Percentiles rank a stretch among this genome's conserved stretches.
Conservation (phyloP, 345 rosid genomes). For the Citrus cavaleriei region DNA sequence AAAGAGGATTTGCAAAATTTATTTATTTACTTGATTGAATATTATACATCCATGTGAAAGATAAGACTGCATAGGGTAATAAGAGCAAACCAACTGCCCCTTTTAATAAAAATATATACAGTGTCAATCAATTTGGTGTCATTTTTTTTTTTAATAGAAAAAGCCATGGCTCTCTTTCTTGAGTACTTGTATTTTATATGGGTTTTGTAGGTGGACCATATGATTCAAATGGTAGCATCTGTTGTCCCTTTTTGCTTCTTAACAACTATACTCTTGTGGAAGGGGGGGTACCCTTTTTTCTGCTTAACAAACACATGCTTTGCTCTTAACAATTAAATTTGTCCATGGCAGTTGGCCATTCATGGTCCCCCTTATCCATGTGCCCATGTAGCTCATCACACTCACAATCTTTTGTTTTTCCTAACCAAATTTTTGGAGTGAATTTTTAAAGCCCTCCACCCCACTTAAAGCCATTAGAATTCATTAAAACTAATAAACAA, state of each 20-base stretch:
- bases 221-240: slow-evolving; percentile 3
- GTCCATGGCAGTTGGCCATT: slow-evolving; percentile 5
- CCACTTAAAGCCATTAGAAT: not conserved
- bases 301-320: slow-evolving; percentile 20
- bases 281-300: slow-evolving; percentile 8
- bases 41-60: not conserved
- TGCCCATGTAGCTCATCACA: slow-evolving; percentile 15
- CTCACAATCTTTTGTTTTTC: not conserved
- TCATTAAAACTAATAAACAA: not conserved
- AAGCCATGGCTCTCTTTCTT: not conserved
- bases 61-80: not conserved
- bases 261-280: slow-evolving; percentile 2
- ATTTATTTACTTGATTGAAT: not conserved
- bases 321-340: slow-evolving; percentile 11
- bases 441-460: not conserved
- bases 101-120: not conserved
- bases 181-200: not conserved
- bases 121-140: not conserved
- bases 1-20: no score
- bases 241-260: not conserved
- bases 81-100: not conserved
- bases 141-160: not conserved
- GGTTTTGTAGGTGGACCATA: slow-evolving; percentile 8
- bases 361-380: slow-evolving; percentile 18
- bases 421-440: not conserved